Evolutionary conservation across 148 eudicot genomes (phyloP), one percentile per base, ranked within the genome.

Genomic region (Rheum nobile): DNA sequence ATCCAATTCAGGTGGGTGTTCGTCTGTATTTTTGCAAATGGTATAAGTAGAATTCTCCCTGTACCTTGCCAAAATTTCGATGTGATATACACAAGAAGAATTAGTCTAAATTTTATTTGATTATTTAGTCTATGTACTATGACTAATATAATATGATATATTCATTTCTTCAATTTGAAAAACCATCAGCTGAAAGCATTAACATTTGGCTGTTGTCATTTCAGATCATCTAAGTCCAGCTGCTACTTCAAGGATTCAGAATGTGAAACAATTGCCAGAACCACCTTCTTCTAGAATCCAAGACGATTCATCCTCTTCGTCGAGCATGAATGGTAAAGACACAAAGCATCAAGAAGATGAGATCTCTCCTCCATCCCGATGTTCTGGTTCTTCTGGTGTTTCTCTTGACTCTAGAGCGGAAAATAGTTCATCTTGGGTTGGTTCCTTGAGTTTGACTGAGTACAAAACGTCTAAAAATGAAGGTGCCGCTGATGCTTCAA

Each of bases 231-330:
- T 85, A 50, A 87, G 87, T 75, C 92, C 96, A 69, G 84, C 80
- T 77, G 84, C 35, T 79, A 81, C 78, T 63, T 75, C 73, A 41
- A 82, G 85, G 79, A 79, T 82, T 71, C 90, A 83, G 71, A 91
- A 78, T 71, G 72, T 75, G 26, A 93, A 91, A 79, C 90, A 85
- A 67, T 80, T 89, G 77, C 89, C 91, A 12, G 98, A 87, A 63
- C 92, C 91, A 55, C 83, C 94, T 63, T 84, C 87, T 80, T 77
- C 81, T 41, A 90, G 96, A 86, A 86, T 88, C 81, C 90, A 79
- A 48, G 89, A 86, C 42, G 94, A 88, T 77, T 83, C 91, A 28
- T 91, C 98, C 35, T 89, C 90, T 65, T 89, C 98, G 14, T 81
- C 86, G 39, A 90, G 89, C 85, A 72, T 87, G 79, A 88, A 81